Base-by-base conservation (phyloP, 164 flowering plant genomes). In the Tinospora cordifolia region DNA sequence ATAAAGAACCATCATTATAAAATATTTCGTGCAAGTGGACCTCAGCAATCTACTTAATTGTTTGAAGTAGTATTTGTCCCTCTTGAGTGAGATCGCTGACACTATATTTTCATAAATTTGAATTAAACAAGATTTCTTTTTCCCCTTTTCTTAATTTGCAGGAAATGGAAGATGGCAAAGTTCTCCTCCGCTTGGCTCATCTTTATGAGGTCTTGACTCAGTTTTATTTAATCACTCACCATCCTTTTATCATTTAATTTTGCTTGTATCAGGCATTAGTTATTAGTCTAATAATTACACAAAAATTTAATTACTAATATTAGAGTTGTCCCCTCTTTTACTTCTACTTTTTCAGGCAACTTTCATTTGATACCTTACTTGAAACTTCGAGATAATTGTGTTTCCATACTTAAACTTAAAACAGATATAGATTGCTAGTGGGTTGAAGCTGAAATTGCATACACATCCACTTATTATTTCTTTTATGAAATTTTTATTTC, bases 171-270 rank as follows among this genome's bases (percentile, higher is more conserved):
- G 86, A 81, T 79, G 90, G 96, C 74, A 86, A 82, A 71, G 87
- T 86, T 63, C 97, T 95, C 66, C 85, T 95, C 62, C 92, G 99
- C 38, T 76, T 95, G 69, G 99, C 98, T 7, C 99, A 95, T 82
- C 66, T 95, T 72, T 95, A 81, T 49, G 96, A 94, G 99, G 99
- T 93, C 67, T 69, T 49, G 26, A 13, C 38, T 63, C 15, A 26
- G 65, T 10, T 51, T 25, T 63, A 63, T 25, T 26, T 63, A 8
- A 14, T 1, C 13, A 1, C 30, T 60, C 11, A 60, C 58, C 9
- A 7, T 4, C 15, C 65, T n/a, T 63, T 26, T 15, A 5, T 6
- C 19, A 63, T 34, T 17, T 63, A 27, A 27, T 26, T 63, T 26
- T 2, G 19, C 27, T 63, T 63, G 19, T 17, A 51, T 51, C 19